phyloP scores from a whole-genome alignment of 1,284 basidiomycete species.

The Psilocybe mexicana region DNA sequence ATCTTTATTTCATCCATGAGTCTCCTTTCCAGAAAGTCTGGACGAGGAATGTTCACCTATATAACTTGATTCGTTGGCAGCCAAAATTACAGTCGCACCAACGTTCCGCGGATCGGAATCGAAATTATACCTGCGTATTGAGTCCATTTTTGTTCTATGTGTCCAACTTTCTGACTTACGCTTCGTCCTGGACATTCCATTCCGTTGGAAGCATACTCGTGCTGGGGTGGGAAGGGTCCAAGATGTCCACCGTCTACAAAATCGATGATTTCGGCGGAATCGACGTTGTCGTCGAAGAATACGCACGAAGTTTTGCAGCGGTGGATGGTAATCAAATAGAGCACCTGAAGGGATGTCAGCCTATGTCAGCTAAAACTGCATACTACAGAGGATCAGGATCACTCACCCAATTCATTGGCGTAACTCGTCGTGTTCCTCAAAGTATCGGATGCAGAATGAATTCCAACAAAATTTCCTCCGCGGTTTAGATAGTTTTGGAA shows the following conservation, averaged over 20 bases:
- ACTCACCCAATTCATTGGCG: slow-evolving; percentile 19
- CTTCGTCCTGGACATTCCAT: slow-evolving; percentile 68
- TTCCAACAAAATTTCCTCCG: slow-evolving; percentile 69
- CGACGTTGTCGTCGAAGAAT: background rate
- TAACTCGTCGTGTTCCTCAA: slow-evolving; percentile 56
- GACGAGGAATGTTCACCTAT: slow-evolving; percentile 40
- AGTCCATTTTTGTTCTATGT: background rate
- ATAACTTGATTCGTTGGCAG: slow-evolving; percentile 71
- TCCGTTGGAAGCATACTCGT: slow-evolving; percentile 60
- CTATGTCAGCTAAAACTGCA: background rate
- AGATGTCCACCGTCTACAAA: slow-evolving; percentile 61
- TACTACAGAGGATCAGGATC: background rate
- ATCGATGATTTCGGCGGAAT: background rate
- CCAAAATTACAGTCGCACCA: slow-evolving; percentile 66
- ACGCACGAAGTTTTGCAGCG: slow-evolving; percentile 60
- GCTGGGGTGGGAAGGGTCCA: slow-evolving; percentile 65
- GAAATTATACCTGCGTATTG: slow-evolving; percentile 66
- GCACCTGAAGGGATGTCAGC: slow-evolving; percentile 43
- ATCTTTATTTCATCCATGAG: slow-evolving; percentile 35
- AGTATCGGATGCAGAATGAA: slow-evolving; percentile 73
- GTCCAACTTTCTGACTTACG: slow-evolving; percentile 34
- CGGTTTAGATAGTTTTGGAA: slow-evolving; percentile 66
- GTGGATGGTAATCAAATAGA: slow-evolving; percentile 77
- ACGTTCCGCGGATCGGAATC: slow-evolving; percentile 70
- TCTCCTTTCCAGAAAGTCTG: background rate